Evolutionary conservation across 768 basidiomycete species (phyloP), one percentile per base, ranked within the genome.

Genomic region (Lentinula aciculospora): DNA sequence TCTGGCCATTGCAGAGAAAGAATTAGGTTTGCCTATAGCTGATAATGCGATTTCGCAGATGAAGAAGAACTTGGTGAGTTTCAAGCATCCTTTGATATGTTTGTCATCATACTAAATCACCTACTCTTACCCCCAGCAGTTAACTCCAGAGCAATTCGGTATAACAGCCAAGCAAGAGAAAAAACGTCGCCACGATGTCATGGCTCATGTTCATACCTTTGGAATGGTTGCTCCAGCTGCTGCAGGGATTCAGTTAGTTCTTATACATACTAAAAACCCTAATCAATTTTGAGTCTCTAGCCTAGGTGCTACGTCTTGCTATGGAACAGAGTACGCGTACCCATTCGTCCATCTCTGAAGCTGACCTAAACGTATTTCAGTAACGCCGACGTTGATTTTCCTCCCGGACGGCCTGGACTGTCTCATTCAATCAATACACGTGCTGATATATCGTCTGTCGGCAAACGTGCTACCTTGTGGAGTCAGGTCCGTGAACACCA

Each of bases 161-260:
- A 79, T 91, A 54, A 97, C 97, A 1, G 95, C 94, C 0, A 75
- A 81, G 56, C 97, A 99, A 71, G 97, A 99, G 75, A 98, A 97
- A 78, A 97, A 94, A 74, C 77, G 97, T 25, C 81, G 97, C 12
- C 97, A 99, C 74, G 97, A 99, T 72, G 97, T 99, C 44, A 99
- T 99, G 97, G 97, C 97, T 0, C 97, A 99, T 67, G 97, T 99
- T 44, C 94, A 98, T 74, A 97, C 95, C 3, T 99, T 98, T 69
- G 95, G 95, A 4, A 81, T 80, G 45, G 89, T 95, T 53, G 95
- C 95, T 1, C 95, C 95, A 8, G 90, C 92, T 32, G 95, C 95
- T 25, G 94, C 94, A 15, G 92, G 94, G 17, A 96, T 98, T 63
- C 95, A 98, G 91, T 92, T 63, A 59, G 83, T 76, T 44, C 27